Evolutionary conservation across 169 alveolate species (phyloP).

Genomic region (Eimeria maxima): DNA sequence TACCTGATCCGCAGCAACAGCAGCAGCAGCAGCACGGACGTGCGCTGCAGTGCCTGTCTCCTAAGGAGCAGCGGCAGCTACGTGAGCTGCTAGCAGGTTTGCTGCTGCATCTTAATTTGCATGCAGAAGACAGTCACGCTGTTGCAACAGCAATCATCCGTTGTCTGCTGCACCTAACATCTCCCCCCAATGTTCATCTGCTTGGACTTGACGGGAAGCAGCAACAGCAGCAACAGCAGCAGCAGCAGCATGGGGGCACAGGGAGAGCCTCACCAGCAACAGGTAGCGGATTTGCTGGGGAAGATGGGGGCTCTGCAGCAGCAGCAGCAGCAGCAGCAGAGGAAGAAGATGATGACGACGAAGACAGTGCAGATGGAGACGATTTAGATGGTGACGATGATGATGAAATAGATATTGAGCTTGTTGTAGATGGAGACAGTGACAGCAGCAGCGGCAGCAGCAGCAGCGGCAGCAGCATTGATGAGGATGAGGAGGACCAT

Average conservation of each 20-base stretch:
- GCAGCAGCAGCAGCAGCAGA: constrained; percentile 67
- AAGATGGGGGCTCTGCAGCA: constrained; percentile 26
- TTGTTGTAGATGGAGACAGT: constrained; percentile 50
- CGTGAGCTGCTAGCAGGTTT: constrained; percentile 52
- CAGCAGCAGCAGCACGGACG: constrained; percentile 57
- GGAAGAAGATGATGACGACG: constrained; percentile 55
- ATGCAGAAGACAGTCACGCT: constrained; percentile 14
- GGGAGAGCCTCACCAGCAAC: not conserved
- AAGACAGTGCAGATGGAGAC: constrained; percentile 46
- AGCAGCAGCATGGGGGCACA: constrained; percentile 61
- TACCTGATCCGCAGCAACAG: not conserved
- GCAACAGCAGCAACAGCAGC: not conserved
- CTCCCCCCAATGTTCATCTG: not conserved
- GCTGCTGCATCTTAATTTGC: constrained; percentile 37
- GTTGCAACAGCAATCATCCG: constrained; percentile 33
- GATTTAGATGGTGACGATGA: constrained; percentile 46
- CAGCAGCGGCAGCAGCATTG: not conserved
- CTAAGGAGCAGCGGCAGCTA: constrained; percentile 55
- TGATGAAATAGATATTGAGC: constrained; percentile 36
- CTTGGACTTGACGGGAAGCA: not conserved
- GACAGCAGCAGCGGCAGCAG: constrained; percentile 35
- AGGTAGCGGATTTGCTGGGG: not conserved
- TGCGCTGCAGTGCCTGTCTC: not conserved
- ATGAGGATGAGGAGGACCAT: not conserved
- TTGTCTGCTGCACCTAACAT: constrained; percentile 41